Percentiles rank a stretch among this genome's conserved stretches.
Conservation (phyloP, 169 alveolate genomes). For the Cryptosporidium meleagridis region DNA sequence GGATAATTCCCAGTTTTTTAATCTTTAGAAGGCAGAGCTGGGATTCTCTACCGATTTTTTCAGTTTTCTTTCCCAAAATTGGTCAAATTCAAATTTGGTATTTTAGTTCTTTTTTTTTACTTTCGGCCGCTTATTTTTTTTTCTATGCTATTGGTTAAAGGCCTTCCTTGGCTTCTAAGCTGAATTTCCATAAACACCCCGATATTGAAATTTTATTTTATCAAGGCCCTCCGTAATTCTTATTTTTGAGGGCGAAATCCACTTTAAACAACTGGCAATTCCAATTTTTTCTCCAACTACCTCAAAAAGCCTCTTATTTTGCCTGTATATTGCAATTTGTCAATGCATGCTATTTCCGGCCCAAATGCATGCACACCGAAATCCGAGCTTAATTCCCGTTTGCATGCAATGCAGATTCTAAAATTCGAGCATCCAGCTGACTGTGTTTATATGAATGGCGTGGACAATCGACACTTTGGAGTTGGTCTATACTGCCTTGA, state of each 20-base stretch:
- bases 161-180: neutral
- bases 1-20: neutral
- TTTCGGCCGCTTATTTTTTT: neutral
- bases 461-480: conserved; percentile 18
- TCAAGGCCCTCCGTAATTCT: neutral
- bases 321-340: neutral
- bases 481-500: conserved; percentile 50
- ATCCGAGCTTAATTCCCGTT: neutral
- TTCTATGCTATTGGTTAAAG: neutral
- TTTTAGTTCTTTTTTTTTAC: too few relatives aligned
- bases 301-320: neutral
- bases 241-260: neutral
- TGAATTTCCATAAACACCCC: too few relatives aligned
- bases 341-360: neutral
- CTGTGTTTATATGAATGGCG: conserved; percentile 26
- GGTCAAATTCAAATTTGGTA: neutral
- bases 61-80: neutral
- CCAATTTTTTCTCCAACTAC: neutral
- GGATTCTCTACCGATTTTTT: neutral
- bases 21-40: neutral
- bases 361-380: neutral
- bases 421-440: conserved; percentile 52
- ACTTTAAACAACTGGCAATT: neutral
- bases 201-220: too few relatives aligned
- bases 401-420: neutral